Base-by-base conservation (phyloP, 1,284 basidiomycete genomes). In the Boletus nobilissimus region DNA sequence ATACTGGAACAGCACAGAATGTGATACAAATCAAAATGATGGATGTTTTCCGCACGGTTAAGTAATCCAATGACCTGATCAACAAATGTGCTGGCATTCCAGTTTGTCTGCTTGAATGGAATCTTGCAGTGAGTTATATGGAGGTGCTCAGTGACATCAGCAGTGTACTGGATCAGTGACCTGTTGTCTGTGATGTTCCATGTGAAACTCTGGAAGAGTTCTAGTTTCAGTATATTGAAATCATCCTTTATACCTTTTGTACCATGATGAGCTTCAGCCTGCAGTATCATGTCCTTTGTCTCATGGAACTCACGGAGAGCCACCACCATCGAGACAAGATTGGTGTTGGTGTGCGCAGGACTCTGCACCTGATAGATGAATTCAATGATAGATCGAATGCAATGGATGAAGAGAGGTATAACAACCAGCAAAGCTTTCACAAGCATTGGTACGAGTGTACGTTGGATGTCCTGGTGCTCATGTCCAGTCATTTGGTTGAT, bases 191-290 rank as follows among this genome's bases (percentile, higher is more conserved):
- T 43, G 40, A 77, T 74, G 11, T 66, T 48, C 2, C 8, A 3
- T 13, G 60, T 29, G 26, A 80, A 77, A 32, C 70, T 73, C 10
- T 79, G 60, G 1, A 79, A 10, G 9, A 79, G 67, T 24, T 80
- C 64, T 2, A 79, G 63, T 36, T 77, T 80, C 3, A 64, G 73
- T 7, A 80, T 77, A 8, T 76, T 67, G 43, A 75, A 80, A 48
- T 80, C 13, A 16, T 40, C 26, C 3, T 72, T 74, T 3, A 57
- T 39, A 13, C 66, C 69, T 3, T 54, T 75, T 26, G 70, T 43
- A 29, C 74, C 78, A 22, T 18, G 67, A 6, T 22, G 16, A 11
- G 76, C 76, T 51, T 67, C 65, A 24, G 73, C 71, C 8, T 57
- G 9, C 3, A 24, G 13, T 14, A 66, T 40, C 3, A 32, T 36